A percentile compares a stretch with the other conserved stretches of the same genome.
phyloP scores from a whole-genome alignment of 495 filamentous ascomycete species.

The Tuber brumale region DNA sequence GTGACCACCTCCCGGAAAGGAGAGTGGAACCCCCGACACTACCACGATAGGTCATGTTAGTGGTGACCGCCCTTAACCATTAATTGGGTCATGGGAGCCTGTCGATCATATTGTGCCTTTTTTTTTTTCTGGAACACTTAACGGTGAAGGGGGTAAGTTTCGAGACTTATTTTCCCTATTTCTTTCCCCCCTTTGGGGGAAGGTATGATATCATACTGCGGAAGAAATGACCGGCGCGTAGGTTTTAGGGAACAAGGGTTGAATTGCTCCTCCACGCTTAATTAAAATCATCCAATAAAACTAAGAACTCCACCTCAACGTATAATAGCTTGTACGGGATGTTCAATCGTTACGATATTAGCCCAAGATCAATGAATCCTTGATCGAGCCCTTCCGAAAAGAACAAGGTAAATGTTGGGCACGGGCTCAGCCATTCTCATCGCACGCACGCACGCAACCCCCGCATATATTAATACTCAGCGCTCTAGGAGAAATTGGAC shows the following conservation, averaged over 20 bases:
- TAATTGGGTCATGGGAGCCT: neutral
- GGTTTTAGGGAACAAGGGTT: neutral
- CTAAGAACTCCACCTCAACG: no score
- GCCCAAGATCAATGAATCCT: neutral
- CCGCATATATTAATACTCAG: neutral
- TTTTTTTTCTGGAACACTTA: neutral
- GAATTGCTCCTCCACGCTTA: neutral
- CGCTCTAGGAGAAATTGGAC: neutral
- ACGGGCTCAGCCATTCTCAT: neutral
- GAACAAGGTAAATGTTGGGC: neutral
- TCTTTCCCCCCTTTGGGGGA: neutral
- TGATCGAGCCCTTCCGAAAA: neutral
- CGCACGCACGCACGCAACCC: no score
- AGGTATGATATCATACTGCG: no score
- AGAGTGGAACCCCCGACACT: no score
- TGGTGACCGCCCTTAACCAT: neutral
- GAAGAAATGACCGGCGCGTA: neutral
- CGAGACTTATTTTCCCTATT: neutral
- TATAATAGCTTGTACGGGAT: neutral
- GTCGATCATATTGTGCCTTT: neutral
- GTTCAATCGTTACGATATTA: neutral
- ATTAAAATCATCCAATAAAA: neutral
- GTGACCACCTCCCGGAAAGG: no score
- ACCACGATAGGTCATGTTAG: neutral
- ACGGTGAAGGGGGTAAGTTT: neutral